Base-by-base conservation (phyloP, 169 alveolate species). In the Babesia ovis region DNA sequence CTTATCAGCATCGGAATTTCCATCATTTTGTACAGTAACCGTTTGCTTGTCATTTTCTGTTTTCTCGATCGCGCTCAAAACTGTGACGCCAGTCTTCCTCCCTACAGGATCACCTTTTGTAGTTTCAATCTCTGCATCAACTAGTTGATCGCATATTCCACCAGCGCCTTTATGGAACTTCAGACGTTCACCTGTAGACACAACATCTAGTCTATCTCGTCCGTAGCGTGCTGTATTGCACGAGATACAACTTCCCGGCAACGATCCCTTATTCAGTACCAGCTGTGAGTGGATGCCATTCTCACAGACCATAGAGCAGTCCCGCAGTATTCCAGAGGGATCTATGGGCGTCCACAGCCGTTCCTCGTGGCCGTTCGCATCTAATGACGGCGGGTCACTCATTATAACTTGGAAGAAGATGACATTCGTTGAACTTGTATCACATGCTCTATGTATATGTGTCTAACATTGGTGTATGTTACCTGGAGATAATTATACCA, bases 261-360 rank as follows among this genome's bases (percentile, higher is more conserved):
- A 43, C 14, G 59, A 54, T 23, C 31, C 37, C n/a, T 22, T 2
- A 42, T 45, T 64, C 20, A 48, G 23, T 23, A 64, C 61, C 62
- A 64, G 35, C 31, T 64, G 74, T 25, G 74, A 64, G 51, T 64
- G 61, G 4, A 14, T 29, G 31, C 45, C 74, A n/a, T 11, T 27
- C n/a, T 27, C 37, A 48, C 2, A 18, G 5, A 18, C 8, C 5
- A n/a, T 22, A 54, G 50, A 64, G 53, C 50, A 23, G 4, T 16
- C n/a, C 29, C 74, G 43, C 45, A 64, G 29, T 25, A 46, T 25
- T 5, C 74, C 74, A 0, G 74, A 64, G 12, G 74, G 74, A 54
- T 64, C 74, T 37, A 64, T 22, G 3, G 74, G 74, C 22, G 62
- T 18, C 74, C 74, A 64, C 29, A 64, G 61, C 16, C 62, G 64